Evolutionary conservation across 2,329 filamentous ascomycete genomes (phyloP), one percentile per base, ranked within the genome.

Genomic region (Blastomyces silverae): DNA sequence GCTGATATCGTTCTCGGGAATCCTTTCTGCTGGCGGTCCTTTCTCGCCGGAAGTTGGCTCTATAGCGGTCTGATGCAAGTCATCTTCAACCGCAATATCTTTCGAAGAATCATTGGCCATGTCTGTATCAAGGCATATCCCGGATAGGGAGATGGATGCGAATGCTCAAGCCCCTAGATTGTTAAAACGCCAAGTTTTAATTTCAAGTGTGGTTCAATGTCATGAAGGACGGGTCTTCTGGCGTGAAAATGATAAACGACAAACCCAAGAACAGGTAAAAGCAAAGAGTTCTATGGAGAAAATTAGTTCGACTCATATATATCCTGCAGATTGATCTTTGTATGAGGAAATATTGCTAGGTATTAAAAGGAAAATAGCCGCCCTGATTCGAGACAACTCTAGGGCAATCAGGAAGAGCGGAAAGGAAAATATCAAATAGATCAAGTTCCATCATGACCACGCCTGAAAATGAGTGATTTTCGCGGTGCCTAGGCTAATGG

Each of bases 1-100:
- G 34, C 34, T 53, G 8, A 48, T 55, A 61, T 37, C 42, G 44
- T 59, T 42, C 20, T 44, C 53, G 1, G 37, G 62, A n/a, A 22
- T 20, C 48, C 10, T 56, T 56, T 31, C 15, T 22, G 31, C 48
- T 25, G 39, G 22, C 11, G 2, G 34, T 50, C 22, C 50, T 34
- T 25, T 20, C 22, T 56, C 22, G 13, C 50, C 34, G n/a, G 48
- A 20, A 11, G 50, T 8, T 10, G 34, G n/a, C 17, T 56, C 22
- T 37, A 15, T 20, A 5, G 42, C 64, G 65, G 20, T 69, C 64
- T 20, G 59, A 48, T 28, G 25, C 34, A n/a, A 28, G 31, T 10
- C 22, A 34, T 34, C 1, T 34, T n/a, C 59, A 50, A 25, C 25
- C 44, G 3, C 44, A 34, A 50, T 52, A 4, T 61, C 59, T 28